Base-by-base conservation (phyloP, 129 eudicot genomes). In the Mikania micrantha region DNA sequence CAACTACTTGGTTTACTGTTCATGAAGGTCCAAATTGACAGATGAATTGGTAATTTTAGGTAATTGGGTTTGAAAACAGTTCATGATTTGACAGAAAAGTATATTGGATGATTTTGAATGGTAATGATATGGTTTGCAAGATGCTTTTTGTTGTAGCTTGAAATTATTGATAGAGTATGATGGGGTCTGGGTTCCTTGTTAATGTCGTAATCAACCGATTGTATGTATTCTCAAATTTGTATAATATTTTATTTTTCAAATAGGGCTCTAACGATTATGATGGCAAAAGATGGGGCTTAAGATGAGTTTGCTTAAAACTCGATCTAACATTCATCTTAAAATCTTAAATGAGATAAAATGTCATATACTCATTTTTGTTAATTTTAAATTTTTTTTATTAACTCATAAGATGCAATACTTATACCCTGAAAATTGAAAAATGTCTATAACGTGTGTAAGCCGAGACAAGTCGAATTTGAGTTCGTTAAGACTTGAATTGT, bases 41-140 rank as follows among this genome's bases (percentile, higher is more conserved):
- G 24, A 44, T 27, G 7, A 35, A 36, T 48, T 47, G 56, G 41
- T 47, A 16, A 70, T 28, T 60, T 75, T 73, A 50, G 58, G 31
- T 39, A 53, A 64, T 64, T 13, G 65, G 54, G 78, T 36, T 64
- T 38, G 70, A 68, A 67, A 76, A 69, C 69, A 24, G n/a, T 75
- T 36, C 69, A 75, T 75, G 70, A 75, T 75, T 60, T 67, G 66
- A 44, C 79, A 56, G 72, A 24, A 25, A 74, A 54, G 72, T 64
- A 40, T 41, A 53, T 64, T 39, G 66, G 78, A 27, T 74, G 78
- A 64, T 40, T 36, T 74, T 13, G 72, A 64, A 66, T 53, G 4
- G 59, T 44, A 66, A 57, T 74, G 20, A 74, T 74, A 42, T 38
- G 70, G 75, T 76, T 68, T 68, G 64, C 48, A 49, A 76, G 74